Conservation (phyloP, 2,329 filamentous ascomycete species). For the Beauveria rudraprayagi region DNA sequence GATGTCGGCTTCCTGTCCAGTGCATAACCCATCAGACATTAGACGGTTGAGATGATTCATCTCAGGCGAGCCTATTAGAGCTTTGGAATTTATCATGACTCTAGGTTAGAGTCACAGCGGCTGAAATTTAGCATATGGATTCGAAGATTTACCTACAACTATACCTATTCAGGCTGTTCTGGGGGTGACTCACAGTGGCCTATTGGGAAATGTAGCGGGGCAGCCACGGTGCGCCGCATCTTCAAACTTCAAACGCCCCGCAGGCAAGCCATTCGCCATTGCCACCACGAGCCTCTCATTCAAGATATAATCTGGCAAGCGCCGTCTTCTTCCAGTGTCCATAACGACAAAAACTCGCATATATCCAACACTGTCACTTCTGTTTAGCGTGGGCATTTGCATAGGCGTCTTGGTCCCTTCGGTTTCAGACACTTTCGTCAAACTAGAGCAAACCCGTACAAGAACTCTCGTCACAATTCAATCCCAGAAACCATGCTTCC, state of each 20-base stretch:
- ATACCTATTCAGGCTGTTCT: too few relatives aligned
- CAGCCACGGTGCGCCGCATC: neutral
- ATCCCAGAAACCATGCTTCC: conserved; percentile 29
- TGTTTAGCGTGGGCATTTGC: conserved; percentile 1
- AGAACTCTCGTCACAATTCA: conserved; percentile 4
- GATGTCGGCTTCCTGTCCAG: too few relatives aligned
- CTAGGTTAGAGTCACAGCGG: neutral
- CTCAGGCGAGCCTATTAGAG: neutral
- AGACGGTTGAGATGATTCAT: neutral
- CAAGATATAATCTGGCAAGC: neutral
- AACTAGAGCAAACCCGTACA: conserved; percentile 6
- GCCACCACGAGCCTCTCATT: neutral
- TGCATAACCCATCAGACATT: too few relatives aligned
- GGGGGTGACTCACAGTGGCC: neutral
- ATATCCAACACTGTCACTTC: neutral
- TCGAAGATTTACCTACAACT: too few relatives aligned
- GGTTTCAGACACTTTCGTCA: neutral
- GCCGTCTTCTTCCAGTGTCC: neutral
- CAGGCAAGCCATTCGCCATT: neutral
- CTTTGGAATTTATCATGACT: neutral
- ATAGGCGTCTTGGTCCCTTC: conserved; percentile 2
- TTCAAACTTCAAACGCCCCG: neutral
- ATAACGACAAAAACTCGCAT: neutral
- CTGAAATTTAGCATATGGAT: neutral
- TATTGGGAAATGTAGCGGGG: conserved; percentile 1